Evolutionary conservation across 345 rosid species (phyloP).

Genomic region (Pistacia vera): DNA sequence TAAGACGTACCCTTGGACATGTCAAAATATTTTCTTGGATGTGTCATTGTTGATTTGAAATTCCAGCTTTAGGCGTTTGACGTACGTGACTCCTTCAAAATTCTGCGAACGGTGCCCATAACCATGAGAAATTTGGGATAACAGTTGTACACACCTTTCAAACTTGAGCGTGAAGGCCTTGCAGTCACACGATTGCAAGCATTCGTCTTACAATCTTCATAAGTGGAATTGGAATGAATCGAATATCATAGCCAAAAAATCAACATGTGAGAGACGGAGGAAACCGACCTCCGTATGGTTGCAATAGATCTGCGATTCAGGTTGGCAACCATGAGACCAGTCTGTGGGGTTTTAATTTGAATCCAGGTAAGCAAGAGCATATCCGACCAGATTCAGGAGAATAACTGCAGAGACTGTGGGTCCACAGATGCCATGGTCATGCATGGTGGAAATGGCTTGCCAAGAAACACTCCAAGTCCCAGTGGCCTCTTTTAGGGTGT

Average conservation of each 20-base stretch:
- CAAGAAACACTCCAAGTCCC: constrained; percentile 30
- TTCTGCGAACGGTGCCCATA: constrained; percentile 16
- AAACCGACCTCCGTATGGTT: constrained; percentile 7
- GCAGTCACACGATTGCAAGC: constrained; percentile 31
- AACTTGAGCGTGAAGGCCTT: constrained; percentile 19
- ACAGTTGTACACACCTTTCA: constrained; percentile 14
- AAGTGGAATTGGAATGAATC: neutral
- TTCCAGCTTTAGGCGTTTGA: constrained; percentile 22
- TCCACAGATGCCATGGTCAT: constrained; percentile 36
- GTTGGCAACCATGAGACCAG: constrained; percentile 37
- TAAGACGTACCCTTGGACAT: constrained; percentile 8
- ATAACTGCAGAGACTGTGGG: constrained; percentile 31
- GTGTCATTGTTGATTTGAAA: neutral
- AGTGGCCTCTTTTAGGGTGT: constrained; percentile 16
- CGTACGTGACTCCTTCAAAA: constrained; percentile 19
- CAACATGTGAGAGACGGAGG: constrained; percentile 18
- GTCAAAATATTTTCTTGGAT: neutral
- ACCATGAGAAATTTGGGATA: constrained; percentile 22
- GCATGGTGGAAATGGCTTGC: constrained; percentile 29
- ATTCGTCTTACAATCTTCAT: constrained; percentile 21
- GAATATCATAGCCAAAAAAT: constrained; percentile 36
- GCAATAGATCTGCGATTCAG: constrained; percentile 21
- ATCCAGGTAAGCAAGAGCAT: constrained; percentile 40
- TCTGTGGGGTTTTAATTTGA: constrained; percentile 18
- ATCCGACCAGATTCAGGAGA: constrained; percentile 7